A percentile compares a stretch with the other conserved stretches of the same genome.
phyloP scores from a whole-genome alignment of 805 yeast genomes.

The Groenewaldozyma salmanticensis region DNA sequence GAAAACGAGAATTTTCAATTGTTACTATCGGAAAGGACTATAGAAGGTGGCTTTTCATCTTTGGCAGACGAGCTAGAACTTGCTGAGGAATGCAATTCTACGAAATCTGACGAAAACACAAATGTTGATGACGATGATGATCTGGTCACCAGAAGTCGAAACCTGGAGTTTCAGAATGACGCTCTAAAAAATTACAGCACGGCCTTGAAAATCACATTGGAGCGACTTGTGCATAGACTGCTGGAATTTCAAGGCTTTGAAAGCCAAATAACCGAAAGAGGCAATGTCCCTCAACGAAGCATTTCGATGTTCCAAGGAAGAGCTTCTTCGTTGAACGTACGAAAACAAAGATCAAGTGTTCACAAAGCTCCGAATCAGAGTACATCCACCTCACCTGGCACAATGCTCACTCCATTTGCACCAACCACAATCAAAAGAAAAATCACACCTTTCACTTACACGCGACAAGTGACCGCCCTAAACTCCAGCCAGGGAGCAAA shows the following conservation, averaged over 20 bases:
- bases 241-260: slow-evolving; percentile 25
- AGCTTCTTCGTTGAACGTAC: too few relatives aligned
- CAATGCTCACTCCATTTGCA: not conserved
- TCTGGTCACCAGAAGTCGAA: slow-evolving; percentile 9
- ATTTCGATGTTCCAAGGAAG: slow-evolving; percentile 15
- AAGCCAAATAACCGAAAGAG: slow-evolving; percentile 16
- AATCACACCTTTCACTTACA: not conserved
- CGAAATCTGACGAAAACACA: not conserved
- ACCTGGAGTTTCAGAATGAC: slow-evolving; percentile 22
- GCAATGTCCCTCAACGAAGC: slow-evolving; percentile 10
- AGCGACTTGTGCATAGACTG: slow-evolving; percentile 26
- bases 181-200: slow-evolving; percentile 24
- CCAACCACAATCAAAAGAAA: not conserved
- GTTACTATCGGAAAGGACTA: slow-evolving; percentile 26
- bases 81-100: slow-evolving; percentile 6
- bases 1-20: slow-evolving; percentile 28
- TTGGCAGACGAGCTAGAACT: slow-evolving; percentile 18
- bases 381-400: not conserved
- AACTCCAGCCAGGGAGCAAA: too few relatives aligned
- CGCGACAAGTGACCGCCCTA: too few relatives aligned
- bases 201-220: slow-evolving; percentile 25
- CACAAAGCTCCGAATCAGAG: not conserved
- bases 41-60: slow-evolving; percentile 16
- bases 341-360: not conserved
- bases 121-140: not conserved